Evolutionary conservation across 2,329 filamentous ascomycete species (phyloP), one percentile per base, ranked within the genome.

Genomic region (Cercospora janseana): DNA sequence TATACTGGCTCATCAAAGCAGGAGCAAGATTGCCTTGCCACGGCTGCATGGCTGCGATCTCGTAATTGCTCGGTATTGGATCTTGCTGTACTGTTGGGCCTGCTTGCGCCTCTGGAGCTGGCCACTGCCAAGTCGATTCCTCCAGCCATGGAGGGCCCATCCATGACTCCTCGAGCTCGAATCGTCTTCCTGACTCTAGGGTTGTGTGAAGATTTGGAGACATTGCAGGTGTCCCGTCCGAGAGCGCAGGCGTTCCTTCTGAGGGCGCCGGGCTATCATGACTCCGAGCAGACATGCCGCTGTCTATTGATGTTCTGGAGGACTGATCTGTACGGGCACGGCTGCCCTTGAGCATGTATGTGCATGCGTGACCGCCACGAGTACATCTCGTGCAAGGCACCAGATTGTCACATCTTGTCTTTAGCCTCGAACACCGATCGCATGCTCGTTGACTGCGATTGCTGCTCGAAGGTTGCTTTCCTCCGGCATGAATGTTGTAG

Each of bases 401-500:
- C 12, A 57, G 44, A 29, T 52, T 51, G 42, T 59, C 56, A 46
- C 56, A 59, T 52, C 53, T 40, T 21, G 57, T 56, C 43, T 58
- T 58, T 21, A 59, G 43, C 10, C 54, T 45, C 9, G 54, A 55
- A 28, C 56, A 59, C 32, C 56, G 52, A 48, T 59, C 54, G 37
- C 56, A 59, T 6, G 56, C 56, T 44, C 54, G 34, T 31, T 50
- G 52, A 18, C 52, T 57, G 27, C 56, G 28, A 7, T 43, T 49
- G 9, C 34, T 38, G 27, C 23, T 51, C 4, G 49, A 20, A 1
- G 49, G 44, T 24, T 37, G 50, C 34, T 44, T 48, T n/a, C 41
- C 37, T 23, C 43, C 46, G n/a, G 41, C 28, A 20, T 59, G 56
- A 12, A 57, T 59, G 40, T 54, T 51, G n/a, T 34, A 40, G 28